phyloP scores from a whole-genome alignment of 441 rosid species.

The Euphorbia schlechtendalii region DNA sequence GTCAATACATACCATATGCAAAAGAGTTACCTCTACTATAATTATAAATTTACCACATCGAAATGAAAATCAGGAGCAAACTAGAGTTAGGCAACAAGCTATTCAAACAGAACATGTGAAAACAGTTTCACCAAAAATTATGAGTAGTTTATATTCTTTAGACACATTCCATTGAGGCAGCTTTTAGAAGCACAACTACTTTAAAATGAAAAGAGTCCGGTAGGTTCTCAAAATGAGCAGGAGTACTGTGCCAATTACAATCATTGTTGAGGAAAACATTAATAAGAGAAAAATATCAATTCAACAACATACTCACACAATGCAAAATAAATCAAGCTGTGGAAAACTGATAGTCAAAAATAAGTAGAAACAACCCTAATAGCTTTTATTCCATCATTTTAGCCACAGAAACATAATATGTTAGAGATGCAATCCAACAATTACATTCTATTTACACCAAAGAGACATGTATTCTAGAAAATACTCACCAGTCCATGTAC shows the following conservation, averaged over 20 bases:
- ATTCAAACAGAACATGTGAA: background rate
- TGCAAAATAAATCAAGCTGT: background rate
- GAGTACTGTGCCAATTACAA: background rate
- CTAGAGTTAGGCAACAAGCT: background rate
- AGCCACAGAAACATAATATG: background rate
- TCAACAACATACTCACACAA: too few relatives aligned
- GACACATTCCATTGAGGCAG: background rate
- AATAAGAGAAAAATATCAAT: too few relatives aligned
- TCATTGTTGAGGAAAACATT: background rate
- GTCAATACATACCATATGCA: background rate
- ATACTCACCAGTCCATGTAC: constrained; percentile 91
- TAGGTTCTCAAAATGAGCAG: background rate
- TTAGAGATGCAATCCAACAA: background rate
- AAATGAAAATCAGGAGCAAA: background rate
- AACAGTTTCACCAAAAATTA: background rate
- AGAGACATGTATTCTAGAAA: constrained; percentile 3
- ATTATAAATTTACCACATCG: background rate
- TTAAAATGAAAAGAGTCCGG: background rate
- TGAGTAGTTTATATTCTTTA: background rate
- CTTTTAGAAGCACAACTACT: too few relatives aligned
- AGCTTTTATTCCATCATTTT: constrained; percentile 6
- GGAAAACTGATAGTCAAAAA: background rate
- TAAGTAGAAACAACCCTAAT: background rate
- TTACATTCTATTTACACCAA: background rate
- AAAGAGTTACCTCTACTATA: background rate